Conservation (phyloP, 805 yeast genomes). For the Wickerhamomyces chambardii region DNA sequence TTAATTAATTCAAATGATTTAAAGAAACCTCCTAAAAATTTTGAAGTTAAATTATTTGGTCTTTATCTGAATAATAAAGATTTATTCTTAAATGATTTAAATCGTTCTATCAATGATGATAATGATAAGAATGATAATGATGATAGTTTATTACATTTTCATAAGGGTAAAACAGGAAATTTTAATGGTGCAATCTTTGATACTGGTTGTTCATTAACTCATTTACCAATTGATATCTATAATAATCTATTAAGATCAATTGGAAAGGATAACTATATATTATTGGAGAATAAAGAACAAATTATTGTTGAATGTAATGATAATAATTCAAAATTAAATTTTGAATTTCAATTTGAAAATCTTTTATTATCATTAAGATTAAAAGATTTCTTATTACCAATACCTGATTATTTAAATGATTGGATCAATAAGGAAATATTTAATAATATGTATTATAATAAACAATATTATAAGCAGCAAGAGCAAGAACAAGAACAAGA, state of each 20-base stretch:
- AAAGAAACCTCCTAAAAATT: slow-evolving; percentile 2
- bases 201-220: slow-evolving; percentile 11
- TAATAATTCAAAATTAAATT: no score
- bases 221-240: slow-evolving; percentile 10
- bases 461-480: no score
- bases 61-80: no score
- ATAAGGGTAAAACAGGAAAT: no score
- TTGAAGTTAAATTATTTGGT: no score
- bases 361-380: not conserved
- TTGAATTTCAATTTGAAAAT: not conserved
- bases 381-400: slow-evolving; percentile 1
- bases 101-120: no score
- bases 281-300: not conserved
- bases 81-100: no score
- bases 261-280: not conserved
- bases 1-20: slow-evolving; percentile 9
- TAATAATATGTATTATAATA: no score
- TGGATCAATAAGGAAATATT: not conserved
- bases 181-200: slow-evolving; percentile 10
- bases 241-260: slow-evolving; percentile 1
- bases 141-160: no score
- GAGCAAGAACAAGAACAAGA: no score
- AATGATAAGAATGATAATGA: not conserved
- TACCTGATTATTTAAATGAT: not conserved
- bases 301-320: slow-evolving; percentile 1